A percentile compares a stretch with the other conserved stretches of the same genome.
phyloP scores from a whole-genome alignment of 768 basidiomycete species.

The Mycena albidolilacea region DNA sequence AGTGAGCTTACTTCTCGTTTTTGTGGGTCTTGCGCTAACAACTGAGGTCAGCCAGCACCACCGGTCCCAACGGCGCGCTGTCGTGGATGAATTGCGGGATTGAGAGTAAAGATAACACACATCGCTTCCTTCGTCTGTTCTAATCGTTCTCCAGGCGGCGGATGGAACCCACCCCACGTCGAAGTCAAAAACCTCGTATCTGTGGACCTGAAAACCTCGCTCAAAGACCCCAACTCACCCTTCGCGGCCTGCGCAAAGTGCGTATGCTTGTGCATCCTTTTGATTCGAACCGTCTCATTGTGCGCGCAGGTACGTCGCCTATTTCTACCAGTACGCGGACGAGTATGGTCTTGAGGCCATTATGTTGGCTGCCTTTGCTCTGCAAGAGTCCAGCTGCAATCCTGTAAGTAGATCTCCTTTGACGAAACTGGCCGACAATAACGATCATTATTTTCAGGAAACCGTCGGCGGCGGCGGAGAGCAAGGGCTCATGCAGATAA shows the following conservation, averaged over 20 bases:
- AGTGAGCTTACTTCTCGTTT: too few species aligned
- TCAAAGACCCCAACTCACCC: conserved; percentile 64
- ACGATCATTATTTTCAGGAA: conserved; percentile 11
- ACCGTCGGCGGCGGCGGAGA: conserved; percentile 84
- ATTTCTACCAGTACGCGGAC: conserved; percentile 75
- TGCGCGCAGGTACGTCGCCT: conserved; percentile 5
- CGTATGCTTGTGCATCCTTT: conserved; percentile 42
- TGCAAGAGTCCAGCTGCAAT: conserved; percentile 88
- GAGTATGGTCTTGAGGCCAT: conserved; percentile 74
- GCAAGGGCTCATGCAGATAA: conserved; percentile 91
- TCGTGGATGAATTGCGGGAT: conserved; percentile 88
- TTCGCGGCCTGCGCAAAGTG: conserved; percentile 73
- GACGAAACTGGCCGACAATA: too few species aligned
- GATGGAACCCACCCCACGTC: conserved; percentile 83
- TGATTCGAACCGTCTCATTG: neutral
- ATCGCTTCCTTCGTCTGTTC: neutral
- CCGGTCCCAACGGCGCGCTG: conserved; percentile 81
- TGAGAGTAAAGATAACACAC: conserved; percentile 40
- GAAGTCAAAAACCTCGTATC: conserved; percentile 65
- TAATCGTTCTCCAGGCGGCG: conserved; percentile 44
- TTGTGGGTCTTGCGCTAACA: neutral
- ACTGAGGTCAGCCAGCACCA: conserved; percentile 56
- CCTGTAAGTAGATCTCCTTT: conserved; percentile 43
- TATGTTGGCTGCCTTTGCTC: conserved; percentile 87
- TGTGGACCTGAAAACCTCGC: conserved; percentile 61